Percentiles rank a stretch among this genome's conserved stretches.
These are phyloP conservation scores for Trichaptum fuscoviolaceum DNA, from an alignment of 768 basidiomycete species.

Conservation along the genomic window DNA sequence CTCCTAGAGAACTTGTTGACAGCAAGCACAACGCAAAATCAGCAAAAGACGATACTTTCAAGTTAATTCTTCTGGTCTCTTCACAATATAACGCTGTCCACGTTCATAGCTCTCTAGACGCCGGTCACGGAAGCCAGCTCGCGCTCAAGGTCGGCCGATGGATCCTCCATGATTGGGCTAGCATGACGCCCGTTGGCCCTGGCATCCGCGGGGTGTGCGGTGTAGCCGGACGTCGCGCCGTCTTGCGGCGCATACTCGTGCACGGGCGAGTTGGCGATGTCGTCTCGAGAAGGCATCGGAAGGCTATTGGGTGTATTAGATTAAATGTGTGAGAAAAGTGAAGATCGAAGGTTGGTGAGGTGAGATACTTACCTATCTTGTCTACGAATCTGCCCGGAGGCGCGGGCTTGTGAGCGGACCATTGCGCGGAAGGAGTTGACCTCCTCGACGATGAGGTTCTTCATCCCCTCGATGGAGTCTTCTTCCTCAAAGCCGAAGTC, in stretches of 20 bases:
- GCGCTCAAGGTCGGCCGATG: slow-evolving; percentile 78
- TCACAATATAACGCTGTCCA: no score
- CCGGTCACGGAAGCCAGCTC: slow-evolving; percentile 50
- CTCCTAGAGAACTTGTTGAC: neutral
- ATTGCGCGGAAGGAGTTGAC: slow-evolving; percentile 85
- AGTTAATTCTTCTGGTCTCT: neutral
- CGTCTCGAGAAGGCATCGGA: slow-evolving; percentile 75
- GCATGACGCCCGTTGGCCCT: slow-evolving; percentile 33
- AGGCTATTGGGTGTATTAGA: slow-evolving; percentile 38
- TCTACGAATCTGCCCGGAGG: slow-evolving; percentile 64
- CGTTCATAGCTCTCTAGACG: neutral
- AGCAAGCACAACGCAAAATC: neutral
- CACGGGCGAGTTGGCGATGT: slow-evolving; percentile 73
- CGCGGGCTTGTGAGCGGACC: slow-evolving; percentile 79
- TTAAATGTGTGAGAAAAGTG: slow-evolving; percentile 1
- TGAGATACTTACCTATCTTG: slow-evolving; percentile 61
- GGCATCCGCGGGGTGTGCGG: slow-evolving; percentile 31
- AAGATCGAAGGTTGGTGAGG: neutral
- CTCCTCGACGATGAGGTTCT: slow-evolving; percentile 89
- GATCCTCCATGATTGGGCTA: slow-evolving; percentile 80
- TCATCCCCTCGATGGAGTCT: slow-evolving; percentile 97
- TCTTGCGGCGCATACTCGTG: slow-evolving; percentile 52
- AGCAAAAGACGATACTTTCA: neutral
- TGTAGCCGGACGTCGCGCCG: slow-evolving; percentile 69
- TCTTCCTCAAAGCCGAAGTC: slow-evolving; percentile 97